phyloP scores from a whole-genome alignment of 306 rosid genomes.

The Prunus kanzakura region DNA sequence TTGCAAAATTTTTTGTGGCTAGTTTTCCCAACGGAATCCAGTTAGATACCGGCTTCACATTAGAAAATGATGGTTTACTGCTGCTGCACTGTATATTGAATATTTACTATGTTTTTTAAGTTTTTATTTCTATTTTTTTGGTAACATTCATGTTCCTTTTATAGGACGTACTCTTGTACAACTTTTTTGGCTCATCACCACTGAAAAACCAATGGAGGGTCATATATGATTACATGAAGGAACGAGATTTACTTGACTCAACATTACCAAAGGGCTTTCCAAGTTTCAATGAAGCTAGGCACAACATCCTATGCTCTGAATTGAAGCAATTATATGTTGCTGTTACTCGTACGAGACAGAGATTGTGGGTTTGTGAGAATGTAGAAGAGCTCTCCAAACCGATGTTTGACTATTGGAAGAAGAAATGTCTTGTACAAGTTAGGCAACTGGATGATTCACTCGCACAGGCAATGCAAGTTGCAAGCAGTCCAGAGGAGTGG shows the following conservation, averaged over 20 bases:
- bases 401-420: not conserved
- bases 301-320: conserved; percentile 68
- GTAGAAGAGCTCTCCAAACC: conserved; percentile 19
- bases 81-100: not conserved
- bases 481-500: conserved; percentile 77
- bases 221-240: conserved; percentile 60
- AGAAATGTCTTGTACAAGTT: conserved; percentile 40
- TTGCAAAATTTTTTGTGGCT: no score
- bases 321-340: conserved; percentile 72
- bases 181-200: conserved; percentile 70
- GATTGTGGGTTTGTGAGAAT: conserved; percentile 73
- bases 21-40: not conserved
- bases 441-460: conserved; percentile 64
- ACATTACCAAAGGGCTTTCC: conserved; percentile 23
- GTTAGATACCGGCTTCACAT: not conserved
- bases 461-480: conserved; percentile 70
- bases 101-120: not conserved
- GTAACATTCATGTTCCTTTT: not conserved
- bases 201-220: conserved; percentile 67
- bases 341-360: conserved; percentile 70
- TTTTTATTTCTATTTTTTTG: not conserved
- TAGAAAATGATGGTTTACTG: no score
- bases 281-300: conserved; percentile 48
- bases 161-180: conserved; percentile 71
- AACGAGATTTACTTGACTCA: conserved; percentile 49